phyloP scores from a whole-genome alignment of 1,284 basidiomycete genomes.

The Inonotus hispidus region DNA sequence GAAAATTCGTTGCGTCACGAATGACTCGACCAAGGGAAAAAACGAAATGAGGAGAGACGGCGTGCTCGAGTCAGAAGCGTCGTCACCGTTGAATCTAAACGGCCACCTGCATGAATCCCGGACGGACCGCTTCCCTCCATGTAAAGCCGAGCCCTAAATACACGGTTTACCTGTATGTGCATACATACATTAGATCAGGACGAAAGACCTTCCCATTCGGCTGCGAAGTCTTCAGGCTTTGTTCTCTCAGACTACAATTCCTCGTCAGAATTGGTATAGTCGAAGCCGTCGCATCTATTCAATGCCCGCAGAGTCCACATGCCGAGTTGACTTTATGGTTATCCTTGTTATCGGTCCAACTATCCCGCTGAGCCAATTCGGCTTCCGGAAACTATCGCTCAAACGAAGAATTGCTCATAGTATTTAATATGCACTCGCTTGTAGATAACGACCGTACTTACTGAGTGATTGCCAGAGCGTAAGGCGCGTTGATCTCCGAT shows the following conservation, averaged over 20 bases:
- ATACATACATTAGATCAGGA: too few species aligned
- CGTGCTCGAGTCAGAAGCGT: background rate
- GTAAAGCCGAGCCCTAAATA: background rate
- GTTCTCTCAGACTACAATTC: background rate
- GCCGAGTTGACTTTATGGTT: background rate
- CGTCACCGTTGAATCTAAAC: background rate
- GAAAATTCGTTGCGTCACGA: too few species aligned
- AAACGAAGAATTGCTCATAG: background rate
- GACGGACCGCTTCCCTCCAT: background rate
- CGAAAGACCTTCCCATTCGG: background rate
- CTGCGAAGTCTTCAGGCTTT: background rate
- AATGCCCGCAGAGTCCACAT: background rate
- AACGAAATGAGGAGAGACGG: background rate
- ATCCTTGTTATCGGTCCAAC: background rate
- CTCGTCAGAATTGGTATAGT: background rate
- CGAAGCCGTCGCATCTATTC: background rate
- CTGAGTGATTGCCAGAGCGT: background rate
- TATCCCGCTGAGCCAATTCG: background rate
- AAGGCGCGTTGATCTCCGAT: background rate
- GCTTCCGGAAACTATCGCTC: background rate
- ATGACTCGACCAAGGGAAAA: background rate
- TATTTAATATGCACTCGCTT: background rate
- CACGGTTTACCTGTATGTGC: too few species aligned
- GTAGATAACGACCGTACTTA: background rate
- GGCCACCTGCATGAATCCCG: background rate